A percentile compares a stretch with the other conserved stretches of the same genome.
phyloP scores from a whole-genome alignment of 2,329 filamentous ascomycete species.

The Xylariomycetidae sp. region DNA sequence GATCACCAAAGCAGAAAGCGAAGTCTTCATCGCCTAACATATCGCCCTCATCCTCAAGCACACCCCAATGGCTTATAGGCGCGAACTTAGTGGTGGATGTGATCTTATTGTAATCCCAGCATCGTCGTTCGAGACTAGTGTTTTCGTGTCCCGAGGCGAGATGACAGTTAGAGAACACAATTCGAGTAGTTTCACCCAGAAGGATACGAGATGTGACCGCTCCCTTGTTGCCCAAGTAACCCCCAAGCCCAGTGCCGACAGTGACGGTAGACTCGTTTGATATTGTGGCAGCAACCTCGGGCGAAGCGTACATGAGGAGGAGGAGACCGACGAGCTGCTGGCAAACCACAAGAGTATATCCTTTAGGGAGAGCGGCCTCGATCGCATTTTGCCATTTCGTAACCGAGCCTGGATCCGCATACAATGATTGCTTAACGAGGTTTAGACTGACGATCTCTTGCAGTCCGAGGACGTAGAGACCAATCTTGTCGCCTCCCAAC shows the following conservation, averaged over 20 bases:
- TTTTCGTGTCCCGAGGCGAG: conserved; percentile 81
- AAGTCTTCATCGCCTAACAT: conserved; percentile 87
- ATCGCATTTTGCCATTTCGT: conserved; percentile 78
- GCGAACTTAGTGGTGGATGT: conserved; percentile 70
- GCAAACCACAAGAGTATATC: conserved; percentile 70
- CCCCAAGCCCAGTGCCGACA: conserved; percentile 84
- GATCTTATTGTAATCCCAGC: conserved; percentile 86
- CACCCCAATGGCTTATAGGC: conserved; percentile 60
- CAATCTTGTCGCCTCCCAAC: conserved; percentile 62
- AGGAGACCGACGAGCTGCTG: conserved; percentile 85
- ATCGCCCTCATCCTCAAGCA: conserved; percentile 58
- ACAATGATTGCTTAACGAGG: conserved; percentile 71
- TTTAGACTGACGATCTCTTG: conserved; percentile 90
- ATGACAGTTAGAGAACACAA: conserved; percentile 90
- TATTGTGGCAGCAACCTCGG: conserved; percentile 66
- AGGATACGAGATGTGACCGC: conserved; percentile 77
- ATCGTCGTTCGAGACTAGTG: conserved; percentile 70
- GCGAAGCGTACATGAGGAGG: conserved; percentile 78
- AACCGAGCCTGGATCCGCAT: conserved; percentile 63
- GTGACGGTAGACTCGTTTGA: conserved; percentile 75
- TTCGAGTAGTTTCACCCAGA: conserved; percentile 79
- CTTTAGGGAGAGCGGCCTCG: conserved; percentile 64
- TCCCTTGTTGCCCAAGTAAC: conserved; percentile 95
- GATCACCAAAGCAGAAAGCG: conserved; percentile 91
- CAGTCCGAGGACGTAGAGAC: conserved; percentile 81